phyloP scores from a whole-genome alignment of 352 stramenopile genomes.

The Globisporangium spinosum region DNA sequence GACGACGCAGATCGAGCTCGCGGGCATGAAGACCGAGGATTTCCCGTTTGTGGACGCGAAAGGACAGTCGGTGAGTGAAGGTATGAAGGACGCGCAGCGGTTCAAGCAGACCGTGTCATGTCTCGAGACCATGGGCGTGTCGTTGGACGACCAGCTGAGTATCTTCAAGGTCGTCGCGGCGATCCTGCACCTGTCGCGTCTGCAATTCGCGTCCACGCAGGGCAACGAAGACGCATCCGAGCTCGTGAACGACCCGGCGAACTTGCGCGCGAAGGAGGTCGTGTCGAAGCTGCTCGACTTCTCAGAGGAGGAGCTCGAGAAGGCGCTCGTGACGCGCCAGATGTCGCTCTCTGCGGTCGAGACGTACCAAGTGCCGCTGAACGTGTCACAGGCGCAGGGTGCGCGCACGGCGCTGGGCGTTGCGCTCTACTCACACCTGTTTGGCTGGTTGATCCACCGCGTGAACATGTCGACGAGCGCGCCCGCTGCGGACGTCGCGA shows the following conservation, averaged over 20 bases:
- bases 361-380: conserved; percentile 85
- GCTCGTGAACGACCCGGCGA: conserved; percentile 47
- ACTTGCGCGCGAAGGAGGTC: conserved; percentile 40
- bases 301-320: conserved; percentile 55
- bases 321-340: conserved; percentile 69
- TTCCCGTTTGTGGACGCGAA: conserved; percentile 79
- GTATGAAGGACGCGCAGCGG: conserved; percentile 66
- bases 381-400: conserved; percentile 69
- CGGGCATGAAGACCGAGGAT: conserved; percentile 62
- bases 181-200: conserved; percentile 77
- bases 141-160: conserved; percentile 61
- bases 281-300: conserved; percentile 71
- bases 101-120: conserved; percentile 74
- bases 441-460: conserved; percentile 94
- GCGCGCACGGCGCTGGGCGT: conserved; percentile 75
- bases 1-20: conserved; percentile 61
- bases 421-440: conserved; percentile 93
- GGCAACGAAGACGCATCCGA: conserved; percentile 70
- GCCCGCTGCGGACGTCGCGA: conserved; percentile 39
- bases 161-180: conserved; percentile 78
- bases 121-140: conserved; percentile 74
- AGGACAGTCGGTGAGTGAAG: conserved; percentile 44
- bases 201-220: conserved; percentile 55
- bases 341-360: conserved; percentile 78
- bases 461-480: conserved; percentile 80